phyloP scores from a whole-genome alignment of 2,329 filamentous ascomycete species.

The Dendryphion nanum region DNA sequence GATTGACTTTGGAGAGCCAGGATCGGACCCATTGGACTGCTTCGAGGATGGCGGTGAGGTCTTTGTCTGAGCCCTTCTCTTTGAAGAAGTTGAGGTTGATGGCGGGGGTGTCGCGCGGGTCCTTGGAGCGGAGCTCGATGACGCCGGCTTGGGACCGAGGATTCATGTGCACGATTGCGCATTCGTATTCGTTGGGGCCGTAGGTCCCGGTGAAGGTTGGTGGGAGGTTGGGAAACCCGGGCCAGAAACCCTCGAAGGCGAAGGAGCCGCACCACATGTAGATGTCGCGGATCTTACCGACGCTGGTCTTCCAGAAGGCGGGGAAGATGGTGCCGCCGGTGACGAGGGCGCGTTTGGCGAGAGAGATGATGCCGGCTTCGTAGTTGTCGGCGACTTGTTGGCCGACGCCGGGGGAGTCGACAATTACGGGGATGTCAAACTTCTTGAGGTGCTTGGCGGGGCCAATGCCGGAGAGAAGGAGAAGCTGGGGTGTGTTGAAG shows the following conservation, averaged over 20 bases:
- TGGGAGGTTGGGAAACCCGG: slow-evolving; percentile 20
- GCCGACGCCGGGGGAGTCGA: slow-evolving; percentile 60
- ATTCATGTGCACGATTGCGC: slow-evolving; percentile 38
- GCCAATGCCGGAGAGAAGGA: slow-evolving; percentile 63
- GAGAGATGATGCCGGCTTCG: slow-evolving; percentile 19
- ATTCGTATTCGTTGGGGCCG: slow-evolving; percentile 25
- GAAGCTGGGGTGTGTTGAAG: slow-evolving; percentile 62
- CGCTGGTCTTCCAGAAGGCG: slow-evolving; percentile 22
- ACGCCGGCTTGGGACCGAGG: slow-evolving; percentile 59
- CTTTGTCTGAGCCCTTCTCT: slow-evolving; percentile 41
- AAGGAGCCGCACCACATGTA: slow-evolving; percentile 31
- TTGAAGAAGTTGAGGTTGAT: slow-evolving; percentile 46
- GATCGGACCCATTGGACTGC: slow-evolving; percentile 54
- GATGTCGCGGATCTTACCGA: slow-evolving; percentile 22
- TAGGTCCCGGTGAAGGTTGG: slow-evolving; percentile 19
- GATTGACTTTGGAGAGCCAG: slow-evolving; percentile 22
- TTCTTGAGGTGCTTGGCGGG: slow-evolving; percentile 53
- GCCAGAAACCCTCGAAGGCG: slow-evolving; percentile 28
- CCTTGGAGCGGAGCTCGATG: slow-evolving; percentile 57
- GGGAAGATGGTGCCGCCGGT: slow-evolving; percentile 22
- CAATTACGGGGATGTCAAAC: slow-evolving; percentile 53
- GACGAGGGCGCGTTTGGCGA: slow-evolving; percentile 15
- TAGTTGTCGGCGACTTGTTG: slow-evolving; percentile 21
- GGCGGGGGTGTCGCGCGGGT: slow-evolving; percentile 61
- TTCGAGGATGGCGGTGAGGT: slow-evolving; percentile 56